phyloP scores from a whole-genome alignment of 306 rosid genomes.

The Prinsepia uniflora region DNA sequence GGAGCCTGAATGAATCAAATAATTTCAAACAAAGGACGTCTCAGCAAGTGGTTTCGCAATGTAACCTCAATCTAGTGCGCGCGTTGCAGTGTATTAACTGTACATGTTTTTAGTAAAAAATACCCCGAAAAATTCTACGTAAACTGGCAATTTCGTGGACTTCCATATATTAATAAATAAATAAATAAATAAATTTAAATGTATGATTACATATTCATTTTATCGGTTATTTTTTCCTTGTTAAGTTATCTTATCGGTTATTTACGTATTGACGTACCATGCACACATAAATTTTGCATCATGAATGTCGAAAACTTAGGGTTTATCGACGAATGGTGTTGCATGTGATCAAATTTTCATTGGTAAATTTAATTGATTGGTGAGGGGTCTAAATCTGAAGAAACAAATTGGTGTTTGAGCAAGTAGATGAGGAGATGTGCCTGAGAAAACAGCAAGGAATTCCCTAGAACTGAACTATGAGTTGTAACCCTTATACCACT shows the following conservation, averaged over 20 bases:
- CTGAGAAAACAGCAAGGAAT: conserved; percentile 28
- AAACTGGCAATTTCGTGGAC: neutral
- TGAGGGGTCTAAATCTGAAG: neutral
- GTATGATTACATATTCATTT: no score
- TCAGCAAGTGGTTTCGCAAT: conserved; percentile 22
- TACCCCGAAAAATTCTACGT: neutral
- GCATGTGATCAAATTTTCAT: no score
- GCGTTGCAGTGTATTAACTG: conserved; percentile 8
- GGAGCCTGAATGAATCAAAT: conserved; percentile 25
- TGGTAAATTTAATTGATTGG: conserved; percentile 10
- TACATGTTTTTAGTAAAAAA: conserved; percentile 6
- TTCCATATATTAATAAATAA: no score
- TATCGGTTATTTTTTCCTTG: no score
- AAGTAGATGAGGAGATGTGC: conserved; percentile 14
- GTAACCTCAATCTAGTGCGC: conserved; percentile 27
- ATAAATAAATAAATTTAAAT: no score
- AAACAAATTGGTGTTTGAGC: conserved; percentile 7
- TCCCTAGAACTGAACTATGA: conserved; percentile 39
- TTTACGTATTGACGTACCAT: no score
- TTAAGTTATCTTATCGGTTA: no score
- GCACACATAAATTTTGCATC: no score
- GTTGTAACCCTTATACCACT: conserved; percentile 72
- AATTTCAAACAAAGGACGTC: conserved; percentile 17
- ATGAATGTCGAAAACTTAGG: no score
- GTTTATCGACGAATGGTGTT: no score